Evolutionary conservation across 73 alveolate genomes (phyloP), one percentile per base, ranked within the genome.

Genomic region (Paramecium caudatum): DNA sequence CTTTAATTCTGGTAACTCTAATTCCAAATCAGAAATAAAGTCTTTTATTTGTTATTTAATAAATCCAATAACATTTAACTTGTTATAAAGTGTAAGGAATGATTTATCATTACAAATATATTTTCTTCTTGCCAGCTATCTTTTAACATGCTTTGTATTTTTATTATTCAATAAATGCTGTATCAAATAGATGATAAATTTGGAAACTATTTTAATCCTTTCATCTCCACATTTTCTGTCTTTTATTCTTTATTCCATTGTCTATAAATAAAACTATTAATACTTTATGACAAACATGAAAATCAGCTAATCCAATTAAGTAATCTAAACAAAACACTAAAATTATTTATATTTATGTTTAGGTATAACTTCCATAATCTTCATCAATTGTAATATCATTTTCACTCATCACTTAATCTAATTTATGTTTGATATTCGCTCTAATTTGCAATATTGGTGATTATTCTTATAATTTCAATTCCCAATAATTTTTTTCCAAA

Each of bases 401-500:
- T 0, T 65, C 49, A 6, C 34, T 49, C 12, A 32, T 65, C 34
- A 65, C 27, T 13, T 16, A 3, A 9, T 65, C 83, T 13, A 65
- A 65, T 25, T 13, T 10, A 15, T 65, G 49, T 3, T 65, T 65
- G 2, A 65, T 33, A 13, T 65, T 36, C 1, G 47, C 49, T 33
- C 83, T n/a, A 25, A 33, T 33, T 65, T 30, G 19, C 5, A 65
- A 33, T 65, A 65, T 65, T 13, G 83, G 49, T 3, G 49, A 65
- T 30, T 65, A 30, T 10, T 65, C 47, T 33, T 65, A 32, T 13
- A 65, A 65, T 33, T 65, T 65, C 7, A 65, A 32, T 4, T 36
- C 34, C 88, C 88, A 74, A 41, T 37, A 74, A 39, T 74, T 74
- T 43, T 74, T 37, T 6, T 74, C 88, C 32, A 74, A 74, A 74